Evolutionary conservation across 2,329 filamentous ascomycete species (phyloP), one percentile per base, ranked within the genome.

Genomic region (Phialophora verrucosa): DNA sequence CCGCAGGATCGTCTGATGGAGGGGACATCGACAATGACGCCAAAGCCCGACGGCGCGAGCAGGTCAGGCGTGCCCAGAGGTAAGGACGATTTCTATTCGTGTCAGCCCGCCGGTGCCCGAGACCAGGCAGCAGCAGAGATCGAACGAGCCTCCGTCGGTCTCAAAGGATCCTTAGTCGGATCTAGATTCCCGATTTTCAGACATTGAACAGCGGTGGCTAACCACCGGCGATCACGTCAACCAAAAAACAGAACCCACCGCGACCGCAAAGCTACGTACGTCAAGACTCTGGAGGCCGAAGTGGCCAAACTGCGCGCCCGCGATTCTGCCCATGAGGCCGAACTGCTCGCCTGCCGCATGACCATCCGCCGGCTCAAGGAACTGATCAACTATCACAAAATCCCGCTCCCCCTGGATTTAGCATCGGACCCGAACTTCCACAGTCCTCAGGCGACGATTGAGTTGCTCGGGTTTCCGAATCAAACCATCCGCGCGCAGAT

Each of bases 221-320:
- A 65, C 50, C n/a, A 17, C 27, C 0, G 49, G 14, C 23, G 23
- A 57, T 55, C 14, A 42, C 57, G 55, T 47, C 47, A 58, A 20
- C 53, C 12, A 12, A 38, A 2, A 17, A 38, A 60, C 51, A 76
- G 74, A 38, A 74, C 74, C 25, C 74, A 76, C 65, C 74, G 74
- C 57, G 73, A 74, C 60, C 69, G 74, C 50, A 76, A 73, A 69
- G 74, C 75, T 55, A 72, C 69, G 38, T 76, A 76, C 65, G 69
- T 76, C 58, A 74, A 74, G 62, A 69, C 71, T 14, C 69, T 76
- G 11, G 74, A 76, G 59, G 58, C 67, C 17, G 72, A 75, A 65
- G 70, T 75, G 8, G 69, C 70, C 31, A 68, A 69, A 4, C 65
- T 76, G 29, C 73, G 73, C 11, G 69, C 73, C 49, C 70, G 72